Base-by-base conservation (phyloP, 352 stramenopile species). In the Phytopythium aichiense region DNA sequence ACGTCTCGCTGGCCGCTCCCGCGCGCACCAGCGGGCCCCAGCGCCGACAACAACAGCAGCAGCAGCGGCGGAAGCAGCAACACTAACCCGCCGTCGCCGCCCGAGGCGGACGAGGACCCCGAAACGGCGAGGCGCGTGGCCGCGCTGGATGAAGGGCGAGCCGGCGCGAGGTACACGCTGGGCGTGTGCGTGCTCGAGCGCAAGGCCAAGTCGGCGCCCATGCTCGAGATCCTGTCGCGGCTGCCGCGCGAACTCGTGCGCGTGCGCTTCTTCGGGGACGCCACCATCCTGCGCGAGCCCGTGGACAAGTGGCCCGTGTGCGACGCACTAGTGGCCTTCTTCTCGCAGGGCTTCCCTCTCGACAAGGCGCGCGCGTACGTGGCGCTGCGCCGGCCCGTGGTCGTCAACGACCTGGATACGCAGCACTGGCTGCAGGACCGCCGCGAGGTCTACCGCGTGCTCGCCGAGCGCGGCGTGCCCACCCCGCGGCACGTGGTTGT, bases 161-260 rank as follows among this genome's bases (percentile, higher is more conserved):
- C 31, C 6, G 63, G 68, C 9, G 67, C 73, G 18, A 64, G 37
- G 33, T 93, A 79, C 72, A 90, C 76, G 28, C 69, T 99, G 25
- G 97, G 97, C 38, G 95, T 99, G 46, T 99, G 97, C 71, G 97
- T 97, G 45, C 99, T 99, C 95, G 96, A 98, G 68, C 99, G 99
- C 74, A 99, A 99, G 77, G 82, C 84, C 15, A 80, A 76, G 11
- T 98, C 92, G 22, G 95, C 97, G 64, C 96, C 96, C 25, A 99
- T 99, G 96, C 73, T 79, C 23, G 96, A 99, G 72, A 99, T 99
- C 66, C 71, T 99, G 16, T 87, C 81, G 31, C 81, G 96, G 22
- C 69, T 99, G 31, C 86, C 80, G 64, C 81, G 87, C 46, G 61
- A 77, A 48, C 74, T 87, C n/a, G 99, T 99, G 72, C 80, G 97